Evolutionary conservation across 179 eudicot genomes (phyloP), one percentile per base, ranked within the genome.

Genomic region (Gypsophila paniculata): DNA sequence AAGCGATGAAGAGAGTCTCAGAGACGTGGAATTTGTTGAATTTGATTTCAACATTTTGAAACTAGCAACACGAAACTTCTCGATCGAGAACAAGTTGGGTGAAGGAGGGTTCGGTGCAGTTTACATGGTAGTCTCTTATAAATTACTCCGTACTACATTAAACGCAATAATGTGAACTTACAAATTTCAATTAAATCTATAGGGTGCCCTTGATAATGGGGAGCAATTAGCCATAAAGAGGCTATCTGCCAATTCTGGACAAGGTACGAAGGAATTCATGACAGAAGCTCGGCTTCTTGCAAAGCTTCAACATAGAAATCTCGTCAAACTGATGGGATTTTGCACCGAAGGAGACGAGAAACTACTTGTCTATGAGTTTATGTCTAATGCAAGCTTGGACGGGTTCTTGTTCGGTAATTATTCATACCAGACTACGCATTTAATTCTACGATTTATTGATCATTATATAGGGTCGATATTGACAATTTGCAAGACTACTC

Each of bases 81-180:
- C 78, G 4, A n/a, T 0, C 22, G 69, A 55, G 25, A 65, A 71
- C 25, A 75, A 49, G 65, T 75, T 79, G 18, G 79, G 82, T 5
- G 76, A 79, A 66, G 82, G 82, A 26, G 82, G 82, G 2, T 79
- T 79, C 52, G 82, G 82, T 15, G n/a, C 52, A 7, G 82, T 79
- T 65, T 79, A 66, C 36, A 71, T 22, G 75, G 82, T 53, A 53
- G 2, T 15, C 8, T 7, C 57, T 53, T 4, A 7, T 53, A 2
- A 42, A 42, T 9, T 42, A 42, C 46, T 53, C 13, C 22, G 22
- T n/a, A 53, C 4, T 17, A 2, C 2, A n/a, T 53, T 53, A 53
- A 53, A n/a, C 57, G n/a, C n/a, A n/a, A n/a, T n/a, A n/a, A n/a
- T n/a, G n/a, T n/a, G n/a, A n/a, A n/a, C n/a, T n/a, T n/a, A n/a